Evolutionary conservation across 2,329 filamentous ascomycete species (phyloP), one percentile per base, ranked within the genome.

Genomic region (Monilinia fructicola): DNA sequence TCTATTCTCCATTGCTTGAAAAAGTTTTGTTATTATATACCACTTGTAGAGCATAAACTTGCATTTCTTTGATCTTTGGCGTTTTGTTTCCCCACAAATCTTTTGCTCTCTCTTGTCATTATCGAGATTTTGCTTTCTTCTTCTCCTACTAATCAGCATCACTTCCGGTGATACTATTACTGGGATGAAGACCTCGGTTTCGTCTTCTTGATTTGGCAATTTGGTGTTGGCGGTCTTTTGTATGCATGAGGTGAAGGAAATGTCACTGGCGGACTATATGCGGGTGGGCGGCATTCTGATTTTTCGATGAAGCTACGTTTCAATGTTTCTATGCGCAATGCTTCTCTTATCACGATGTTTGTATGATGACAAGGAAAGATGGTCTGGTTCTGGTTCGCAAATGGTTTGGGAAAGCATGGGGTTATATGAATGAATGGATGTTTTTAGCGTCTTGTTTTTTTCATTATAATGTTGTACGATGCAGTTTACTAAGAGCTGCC

Each of bases 141-240:
- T 40, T 64, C 38, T 35, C 55, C 46, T 50, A 23, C 35, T 50
- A 60, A 42, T 60, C 46, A 40, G 55, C 35, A 44, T 26, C 35
- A 23, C 14, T 31, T 61, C 14, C 42, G 46, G 35, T 50, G 44
- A 35, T 61, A 23, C 23, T 53, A 53, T 21, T 54, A n/a, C 31
- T 60, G 42, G 54, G 46, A 38, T 48, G 54, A 54, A 54, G 38
- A 61, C n/a, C 35, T 65, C n/a, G 38, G 35, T 65, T 65, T 50
- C 16, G 31, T 58, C 54, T 48, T 58, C 31, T 26, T 58, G 40
- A 52, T 48, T 54, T 42, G 46, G n/a, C 35, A 54, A 28, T 31
- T 53, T 63, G 64, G 64, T 65, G 64, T 65, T 65, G 64, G 54
- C 48, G 64, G 64, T 53, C 61, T 38, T 65, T 35, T 65, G 55